A percentile compares a stretch with the other conserved stretches of the same genome.
Evolutionary conservation across 1,284 basidiomycete genomes (phyloP).

Genomic region (Tilletiopsis washingtonensis): DNA sequence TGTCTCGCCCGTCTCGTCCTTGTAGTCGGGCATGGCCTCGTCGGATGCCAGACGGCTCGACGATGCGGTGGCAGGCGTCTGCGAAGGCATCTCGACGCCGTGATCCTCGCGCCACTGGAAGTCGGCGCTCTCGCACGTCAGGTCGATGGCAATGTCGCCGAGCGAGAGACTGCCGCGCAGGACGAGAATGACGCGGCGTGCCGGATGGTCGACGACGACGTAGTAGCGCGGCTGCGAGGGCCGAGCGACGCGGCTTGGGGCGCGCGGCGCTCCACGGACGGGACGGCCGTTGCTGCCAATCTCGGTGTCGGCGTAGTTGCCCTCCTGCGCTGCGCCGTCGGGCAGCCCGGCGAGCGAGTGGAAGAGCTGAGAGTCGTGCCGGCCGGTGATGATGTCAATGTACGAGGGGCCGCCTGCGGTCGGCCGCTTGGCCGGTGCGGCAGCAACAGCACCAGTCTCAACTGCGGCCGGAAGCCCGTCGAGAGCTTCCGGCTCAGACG

Average conservation of each 20-base stretch:
- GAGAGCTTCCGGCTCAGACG: too few relatives aligned
- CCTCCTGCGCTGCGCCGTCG: conserved; percentile 16
- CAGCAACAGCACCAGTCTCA: too few relatives aligned
- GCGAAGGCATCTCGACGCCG: neutral
- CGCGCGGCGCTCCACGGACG: too few relatives aligned
- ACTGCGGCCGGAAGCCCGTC: too few relatives aligned
- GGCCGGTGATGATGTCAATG: conserved; percentile 29
- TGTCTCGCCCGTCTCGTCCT: neutral
- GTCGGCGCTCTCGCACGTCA: conserved; percentile 38
- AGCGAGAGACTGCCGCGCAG: conserved; percentile 40
- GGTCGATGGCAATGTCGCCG: conserved; percentile 42
- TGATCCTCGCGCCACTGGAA: conserved; percentile 5
- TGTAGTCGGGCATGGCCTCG: neutral
- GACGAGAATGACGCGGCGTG: conserved; percentile 30
- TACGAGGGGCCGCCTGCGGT: conserved; percentile 18
- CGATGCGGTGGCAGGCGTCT: neutral
- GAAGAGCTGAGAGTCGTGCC: conserved; percentile 36
- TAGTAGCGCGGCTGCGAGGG: conserved; percentile 35
- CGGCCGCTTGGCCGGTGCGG: neutral
- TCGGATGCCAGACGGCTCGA: too few relatives aligned
- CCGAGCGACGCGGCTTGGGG: conserved; percentile 3
- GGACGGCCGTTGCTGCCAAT: too few relatives aligned
- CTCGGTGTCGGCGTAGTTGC: conserved; percentile 19
- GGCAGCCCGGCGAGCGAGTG: conserved; percentile 29
- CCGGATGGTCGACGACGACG: conserved; percentile 36